Evolutionary conservation across 805 yeast genomes (phyloP), one percentile per base, ranked within the genome.

Genomic region (Starmerella cellae): DNA sequence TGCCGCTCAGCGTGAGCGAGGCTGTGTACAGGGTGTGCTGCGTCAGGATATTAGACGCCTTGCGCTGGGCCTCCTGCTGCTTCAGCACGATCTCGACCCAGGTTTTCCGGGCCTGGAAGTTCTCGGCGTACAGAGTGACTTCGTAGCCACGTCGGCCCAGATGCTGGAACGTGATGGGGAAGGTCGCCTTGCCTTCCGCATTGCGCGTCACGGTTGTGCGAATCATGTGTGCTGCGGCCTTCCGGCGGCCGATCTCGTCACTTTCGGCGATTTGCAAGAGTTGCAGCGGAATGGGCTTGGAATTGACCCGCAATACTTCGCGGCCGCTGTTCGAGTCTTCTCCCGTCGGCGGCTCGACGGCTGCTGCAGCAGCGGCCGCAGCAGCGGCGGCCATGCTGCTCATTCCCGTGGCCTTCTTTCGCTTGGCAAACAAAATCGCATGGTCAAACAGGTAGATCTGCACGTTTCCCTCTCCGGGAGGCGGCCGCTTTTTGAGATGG

Each of bases 391-490:
- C 49, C 23, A 45, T 22, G 1, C 45, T 40, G 29, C 46, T 40
- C 41, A 47, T 36, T 24, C 85, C 85, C 58, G 82, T 87, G 41
- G 82, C 84, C 14, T 80, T 68, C 60, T 88, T 93, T 41, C 80
- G 79, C 55, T 88, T 79, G 18, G 84, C 87, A 59, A 91, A 79
- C 42, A 91, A 63, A 21, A 91, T 58, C 37, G 88, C 83, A 60
- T 91, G 91, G 58, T 91, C 98, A 55, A 91, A 75, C 34, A 91
- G 58, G 57, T 87, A 88, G 30, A 82, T 76, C 51, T 84, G 94
- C 43, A 91, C 80, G 50, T 77, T 85, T 44, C 84, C 84, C 48
- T 75, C 79, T 39, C 70, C 70, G 4, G 51, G 53, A 41, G 72
- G 76, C 50, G 81, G 81, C 47, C 84, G 69, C 60, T 79, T 79